Conservation (phyloP, 345 rosid species). For the Anastatica hierochuntica region DNA sequence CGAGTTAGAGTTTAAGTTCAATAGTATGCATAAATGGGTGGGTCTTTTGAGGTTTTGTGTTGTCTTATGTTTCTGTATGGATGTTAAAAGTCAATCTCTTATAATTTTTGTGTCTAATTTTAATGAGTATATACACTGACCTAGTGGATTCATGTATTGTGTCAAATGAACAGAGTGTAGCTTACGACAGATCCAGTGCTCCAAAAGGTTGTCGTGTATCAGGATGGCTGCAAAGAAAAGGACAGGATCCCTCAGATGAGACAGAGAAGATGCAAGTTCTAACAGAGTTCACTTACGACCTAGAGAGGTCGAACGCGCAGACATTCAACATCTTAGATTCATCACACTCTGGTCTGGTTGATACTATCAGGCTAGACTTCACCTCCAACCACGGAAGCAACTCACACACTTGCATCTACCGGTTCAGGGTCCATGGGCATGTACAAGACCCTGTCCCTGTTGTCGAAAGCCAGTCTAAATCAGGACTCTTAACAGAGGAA, state of each 20-base stretch:
- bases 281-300: conserved; percentile 71
- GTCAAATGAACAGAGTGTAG: conserved; percentile 57
- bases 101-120: too few species aligned
- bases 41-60: too few species aligned
- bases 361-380: conserved; percentile 71
- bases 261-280: conserved; percentile 39
- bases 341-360: conserved; percentile 35
- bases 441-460: conserved; percentile 46
- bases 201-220: conserved; percentile 79
- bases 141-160: conserved; percentile 9
- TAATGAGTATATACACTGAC: too few species aligned
- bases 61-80: too few species aligned
- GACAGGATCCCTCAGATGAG: conserved; percentile 26
- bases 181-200: conserved; percentile 86
- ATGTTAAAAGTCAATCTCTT: too few species aligned
- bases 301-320: conserved; percentile 84
- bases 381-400: conserved; percentile 79
- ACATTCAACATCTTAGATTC: conserved; percentile 47
- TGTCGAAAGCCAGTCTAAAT: conserved; percentile 39
- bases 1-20: too few species aligned
- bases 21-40: too few species aligned
- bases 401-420: conserved; percentile 77
- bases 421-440: conserved; percentile 80
- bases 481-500: not conserved
- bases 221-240: conserved; percentile 60